Evolutionary conservation across 176 grass and related monocot species (phyloP), one percentile per base, ranked within the genome.

Genomic region (Zea luxurians): DNA sequence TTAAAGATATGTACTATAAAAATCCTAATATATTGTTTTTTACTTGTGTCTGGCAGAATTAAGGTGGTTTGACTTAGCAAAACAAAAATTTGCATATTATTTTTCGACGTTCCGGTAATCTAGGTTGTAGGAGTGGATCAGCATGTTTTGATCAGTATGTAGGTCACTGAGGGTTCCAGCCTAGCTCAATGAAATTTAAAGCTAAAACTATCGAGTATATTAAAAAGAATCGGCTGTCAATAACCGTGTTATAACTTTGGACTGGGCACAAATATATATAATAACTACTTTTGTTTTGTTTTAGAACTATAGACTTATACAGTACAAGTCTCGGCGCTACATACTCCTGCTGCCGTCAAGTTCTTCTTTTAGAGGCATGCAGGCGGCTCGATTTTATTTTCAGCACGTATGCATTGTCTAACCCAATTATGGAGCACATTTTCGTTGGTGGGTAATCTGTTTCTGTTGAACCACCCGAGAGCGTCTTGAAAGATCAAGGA

Each of bases 391-490:
- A 58, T 58, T 58, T 58, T 57, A 49, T 13, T 49, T n/a, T 18
- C n/a, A 20, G n/a, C 54, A 18, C 54, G 54, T 17, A 10, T 9
- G 54, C 54, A 20, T 18, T 57, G 53, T 18, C 52, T 18, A 8
- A 57, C 53, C 53, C 53, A n/a, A 18, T 57, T 27, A 52, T 18
- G 13, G 5, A 57, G 53, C 6, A 1, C 5, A 57, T 6, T 57
- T 57, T 7, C 17, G 17, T 57, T 52, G 62, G 75, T 77, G 18
- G 74, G 60, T 50, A 12, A 70, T 78, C 80, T 66, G 44, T 40
- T 66, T 66, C 63, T 16, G 76, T 74, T 83, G 42, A 83, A 74
- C 74, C 35, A 78, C 74, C 76, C 13, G 16, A 73, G 60, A 58
- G 37, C 9, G 10, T 37, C 61, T 11, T 41, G 0, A 66, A 38